Conservation (phyloP, 805 yeast species). For the Sugiyamaella americana region DNA sequence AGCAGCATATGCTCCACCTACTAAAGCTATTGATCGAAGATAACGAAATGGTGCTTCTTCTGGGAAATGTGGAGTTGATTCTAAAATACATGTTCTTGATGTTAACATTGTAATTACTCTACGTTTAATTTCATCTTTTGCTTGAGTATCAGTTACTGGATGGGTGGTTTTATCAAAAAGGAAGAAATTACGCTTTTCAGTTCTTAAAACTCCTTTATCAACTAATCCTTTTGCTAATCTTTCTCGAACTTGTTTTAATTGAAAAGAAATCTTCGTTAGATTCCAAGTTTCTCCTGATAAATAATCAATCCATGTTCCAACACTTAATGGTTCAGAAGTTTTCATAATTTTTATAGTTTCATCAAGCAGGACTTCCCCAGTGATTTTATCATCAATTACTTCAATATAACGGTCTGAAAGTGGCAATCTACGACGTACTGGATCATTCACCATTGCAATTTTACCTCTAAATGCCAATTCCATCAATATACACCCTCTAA, state of each 20-base stretch:
- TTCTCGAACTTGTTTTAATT: constrained; percentile 94
- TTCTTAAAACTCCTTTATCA: constrained; percentile 92
- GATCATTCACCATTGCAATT: constrained; percentile 84
- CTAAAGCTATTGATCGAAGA: constrained; percentile 74
- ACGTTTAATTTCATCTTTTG: constrained; percentile 74
- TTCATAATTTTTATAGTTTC: constrained; percentile 90
- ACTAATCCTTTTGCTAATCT: constrained; percentile 94
- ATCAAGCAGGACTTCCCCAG: constrained; percentile 93
- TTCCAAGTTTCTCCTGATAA: constrained; percentile 96
- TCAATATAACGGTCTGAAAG: constrained; percentile 82
- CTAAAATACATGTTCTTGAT: constrained; percentile 58
- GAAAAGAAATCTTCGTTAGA: constrained; percentile 86
- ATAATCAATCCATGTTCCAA: constrained; percentile 88
- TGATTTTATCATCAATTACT: constrained; percentile 75
- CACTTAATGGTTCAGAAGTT: constrained; percentile 70
- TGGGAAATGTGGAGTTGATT: constrained; percentile 59
- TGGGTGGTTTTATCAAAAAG: constrained; percentile 98
- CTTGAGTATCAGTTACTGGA: constrained; percentile 80
- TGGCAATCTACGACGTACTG: constrained; percentile 84
- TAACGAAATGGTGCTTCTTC: constrained; percentile 58
- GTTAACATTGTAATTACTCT: constrained; percentile 67
- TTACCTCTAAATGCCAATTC: constrained; percentile 90
- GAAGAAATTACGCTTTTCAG: constrained; percentile 91
- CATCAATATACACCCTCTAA: constrained; percentile 87
- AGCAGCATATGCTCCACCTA: constrained; percentile 90